Base-by-base conservation (phyloP, 768 basidiomycete species). In the Peribolospora kevripleyi region DNA sequence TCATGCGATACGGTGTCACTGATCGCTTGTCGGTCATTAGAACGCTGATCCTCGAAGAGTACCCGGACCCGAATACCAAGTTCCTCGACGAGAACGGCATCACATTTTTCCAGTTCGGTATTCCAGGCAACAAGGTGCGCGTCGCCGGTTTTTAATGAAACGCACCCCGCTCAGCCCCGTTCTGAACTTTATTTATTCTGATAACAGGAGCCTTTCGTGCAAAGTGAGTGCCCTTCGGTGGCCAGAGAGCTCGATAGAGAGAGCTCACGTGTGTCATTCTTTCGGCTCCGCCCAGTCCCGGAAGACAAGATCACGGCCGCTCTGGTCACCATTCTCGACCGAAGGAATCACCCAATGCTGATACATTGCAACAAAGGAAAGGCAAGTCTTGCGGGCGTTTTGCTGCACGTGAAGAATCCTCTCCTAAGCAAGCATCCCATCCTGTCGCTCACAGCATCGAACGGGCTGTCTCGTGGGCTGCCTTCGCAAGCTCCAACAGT, bases 281-380 rank as follows among this genome's bases (percentile, higher is more conserved):
- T 41, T 40, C 9, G 3, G 11, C 13, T 39, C 41, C 46, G 61
- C 52, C 58, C 65, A 62, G 68, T 68, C 50, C 68, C 66, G 5
- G 67, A 67, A 43, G 66, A 68, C 52, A 65, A 68, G 53, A 68
- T 71, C 36, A 64, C 65, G 37, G 61, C 62, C 2, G 70, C 70
- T 0, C 60, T 71, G 14, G 61, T 64, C 7, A 60, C 66, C 3
- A 62, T 69, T 5, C 58, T 70, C n/a, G 69, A 71, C 54, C 56
- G 47, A 48, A 57, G 67, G 14, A 71, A 71, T 59, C 68, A 68
- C 48, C 68, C 69, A 1, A 58, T 69, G 10, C 54, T 69, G 9
- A 67, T 71, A 2, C 70, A 71, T 54, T 71, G 70, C 61, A 71
- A 71, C 60, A 70, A 69, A 60, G 70, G 70, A 53, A 71, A 70